Conservation (phyloP, 78 protist genomes). For the Dictyostelium intermedium region DNA sequence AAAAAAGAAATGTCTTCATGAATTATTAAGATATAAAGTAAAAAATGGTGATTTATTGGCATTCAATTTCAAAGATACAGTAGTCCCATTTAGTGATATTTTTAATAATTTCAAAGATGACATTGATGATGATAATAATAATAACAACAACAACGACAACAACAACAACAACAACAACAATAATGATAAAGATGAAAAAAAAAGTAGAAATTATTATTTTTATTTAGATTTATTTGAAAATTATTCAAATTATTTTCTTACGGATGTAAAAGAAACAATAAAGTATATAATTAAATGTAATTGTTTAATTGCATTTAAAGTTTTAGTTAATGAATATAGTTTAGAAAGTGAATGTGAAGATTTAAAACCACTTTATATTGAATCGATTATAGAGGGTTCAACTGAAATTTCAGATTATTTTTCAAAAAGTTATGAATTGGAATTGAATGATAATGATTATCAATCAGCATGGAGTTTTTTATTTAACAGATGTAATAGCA, state of each 20-base stretch:
- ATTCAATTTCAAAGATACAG: neutral
- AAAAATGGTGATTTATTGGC: neutral
- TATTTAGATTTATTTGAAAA: neutral
- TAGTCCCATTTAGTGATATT: neutral
- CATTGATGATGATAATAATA: neutral
- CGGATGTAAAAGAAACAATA: neutral
- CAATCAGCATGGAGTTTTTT: neutral
- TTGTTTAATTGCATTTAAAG: neutral
- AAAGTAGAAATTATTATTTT: neutral
- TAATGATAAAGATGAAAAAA: neutral
- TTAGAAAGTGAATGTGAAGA: neutral
- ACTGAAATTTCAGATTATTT: neutral
- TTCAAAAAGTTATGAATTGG: neutral
- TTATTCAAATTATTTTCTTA: neutral
- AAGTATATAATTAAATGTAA: neutral
- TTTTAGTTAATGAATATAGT: neutral
- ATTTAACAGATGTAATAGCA: neutral
- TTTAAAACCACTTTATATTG: neutral
- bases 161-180: neutral
- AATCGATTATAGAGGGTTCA: neutral
- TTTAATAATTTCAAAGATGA: neutral
- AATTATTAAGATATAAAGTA: neutral
- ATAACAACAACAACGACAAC: too few species aligned
- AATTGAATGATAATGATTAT: neutral
- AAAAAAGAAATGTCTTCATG: neutral